Evolutionary conservation across 2,329 filamentous ascomycete genomes (phyloP).

Genomic region (Coniella vitis): DNA sequence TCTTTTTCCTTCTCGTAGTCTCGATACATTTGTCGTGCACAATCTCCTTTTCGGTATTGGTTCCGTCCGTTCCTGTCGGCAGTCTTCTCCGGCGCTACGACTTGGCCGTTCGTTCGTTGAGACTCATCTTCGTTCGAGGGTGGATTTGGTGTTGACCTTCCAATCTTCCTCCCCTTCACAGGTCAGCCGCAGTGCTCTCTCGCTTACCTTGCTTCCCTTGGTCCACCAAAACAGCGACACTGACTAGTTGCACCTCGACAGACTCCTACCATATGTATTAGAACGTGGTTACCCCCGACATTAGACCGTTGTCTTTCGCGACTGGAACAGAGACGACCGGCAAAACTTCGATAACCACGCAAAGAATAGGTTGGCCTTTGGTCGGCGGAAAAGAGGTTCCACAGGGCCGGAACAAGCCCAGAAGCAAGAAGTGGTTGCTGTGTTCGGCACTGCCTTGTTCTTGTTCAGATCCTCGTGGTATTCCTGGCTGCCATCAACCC

Average conservation of each 20-base stretch:
- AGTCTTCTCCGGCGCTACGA: conserved; percentile 11
- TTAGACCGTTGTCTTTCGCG: no score
- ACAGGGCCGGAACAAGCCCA: no score
- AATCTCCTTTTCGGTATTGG: conserved; percentile 9
- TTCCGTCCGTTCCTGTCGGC: conserved; percentile 11
- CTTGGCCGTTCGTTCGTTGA: conserved; percentile 16
- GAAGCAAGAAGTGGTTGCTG: no score
- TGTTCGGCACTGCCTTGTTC: neutral
- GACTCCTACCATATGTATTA: no score
- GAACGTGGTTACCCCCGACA: no score
- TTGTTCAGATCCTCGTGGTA: neutral
- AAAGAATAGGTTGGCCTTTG: no score
- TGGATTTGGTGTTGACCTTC: conserved; percentile 1
- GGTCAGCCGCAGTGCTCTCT: neutral
- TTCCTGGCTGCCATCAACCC: neutral
- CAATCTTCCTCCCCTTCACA: neutral
- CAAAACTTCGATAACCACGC: neutral
- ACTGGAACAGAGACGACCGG: neutral
- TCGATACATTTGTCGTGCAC: conserved; percentile 21
- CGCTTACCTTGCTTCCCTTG: neutral
- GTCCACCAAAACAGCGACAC: neutral
- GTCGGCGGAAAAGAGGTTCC: no score
- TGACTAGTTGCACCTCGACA: neutral
- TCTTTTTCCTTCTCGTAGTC: conserved; percentile 20
- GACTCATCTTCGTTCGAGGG: neutral